Evolutionary conservation across 768 basidiomycete genomes (phyloP).

Genomic region (Lactifluus subvellereus): DNA sequence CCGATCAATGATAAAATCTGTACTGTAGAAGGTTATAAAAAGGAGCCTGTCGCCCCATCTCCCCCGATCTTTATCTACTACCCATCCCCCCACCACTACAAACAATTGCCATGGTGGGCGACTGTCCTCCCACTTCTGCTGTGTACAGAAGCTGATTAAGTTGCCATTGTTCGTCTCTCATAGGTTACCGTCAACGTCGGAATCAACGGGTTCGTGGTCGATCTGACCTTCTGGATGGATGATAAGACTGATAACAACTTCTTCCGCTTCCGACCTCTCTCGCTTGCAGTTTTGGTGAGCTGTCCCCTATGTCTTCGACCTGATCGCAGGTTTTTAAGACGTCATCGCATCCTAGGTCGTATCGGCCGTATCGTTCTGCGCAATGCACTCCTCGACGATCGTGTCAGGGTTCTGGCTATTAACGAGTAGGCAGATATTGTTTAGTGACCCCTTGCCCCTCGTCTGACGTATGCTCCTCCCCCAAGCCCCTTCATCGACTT

Average conservation of each 20-base stretch:
- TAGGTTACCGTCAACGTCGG: conserved; percentile 89
- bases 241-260: conserved; percentile 7
- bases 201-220: conserved; percentile 82
- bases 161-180: not conserved
- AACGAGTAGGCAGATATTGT: conserved; percentile 66
- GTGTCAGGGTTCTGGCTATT: conserved; percentile 84
- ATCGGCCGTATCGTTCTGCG: conserved; percentile 98
- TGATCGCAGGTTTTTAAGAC: not conserved
- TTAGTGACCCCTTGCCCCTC: not conserved
- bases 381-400: conserved; percentile 74
- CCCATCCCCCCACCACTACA: not conserved
- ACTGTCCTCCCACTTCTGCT: not conserved
- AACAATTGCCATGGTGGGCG: conserved; percentile 1
- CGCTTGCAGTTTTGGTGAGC: conserved; percentile 60
- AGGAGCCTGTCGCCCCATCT: not conserved
- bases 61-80: conserved; percentile 1
- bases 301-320: not conserved
- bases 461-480: not conserved
- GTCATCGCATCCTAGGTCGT: conserved; percentile 57
- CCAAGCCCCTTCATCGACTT: conserved; percentile 96
- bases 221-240: conserved; percentile 5
- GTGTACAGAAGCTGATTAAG: not conserved
- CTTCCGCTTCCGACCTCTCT: conserved; percentile 15
- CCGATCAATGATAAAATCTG: conserved; percentile 17
- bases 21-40: not conserved